A percentile compares a stretch with the other conserved stretches of the same genome.
phyloP scores from a whole-genome alignment of 2,329 filamentous ascomycete genomes.

The Botrytis fabae region DNA sequence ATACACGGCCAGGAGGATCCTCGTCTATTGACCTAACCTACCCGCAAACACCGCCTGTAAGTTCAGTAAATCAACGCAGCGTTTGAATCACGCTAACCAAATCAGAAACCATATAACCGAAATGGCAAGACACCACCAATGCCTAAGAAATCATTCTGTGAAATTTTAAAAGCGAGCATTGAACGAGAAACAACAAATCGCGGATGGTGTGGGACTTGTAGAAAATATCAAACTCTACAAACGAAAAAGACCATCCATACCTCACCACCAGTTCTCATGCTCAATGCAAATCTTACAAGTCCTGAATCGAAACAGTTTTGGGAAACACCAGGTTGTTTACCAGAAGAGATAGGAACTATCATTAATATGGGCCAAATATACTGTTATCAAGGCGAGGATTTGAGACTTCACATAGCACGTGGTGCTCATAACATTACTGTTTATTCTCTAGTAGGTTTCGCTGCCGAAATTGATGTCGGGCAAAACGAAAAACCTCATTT shows the following conservation, averaged over 20 bases:
- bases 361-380: slow-evolving; percentile 89
- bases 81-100: slow-evolving; percentile 25
- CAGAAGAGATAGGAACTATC: slow-evolving; percentile 90
- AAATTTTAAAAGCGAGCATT: slow-evolving; percentile 88
- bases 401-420: slow-evolving; percentile 76
- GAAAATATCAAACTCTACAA: slow-evolving; percentile 83
- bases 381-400: slow-evolving; percentile 90
- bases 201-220: slow-evolving; percentile 91
- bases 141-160: slow-evolving; percentile 72
- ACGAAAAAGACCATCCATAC: slow-evolving; percentile 82
- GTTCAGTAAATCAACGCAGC: slow-evolving; percentile 25
- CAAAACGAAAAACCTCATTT: slow-evolving; percentile 87
- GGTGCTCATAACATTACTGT: slow-evolving; percentile 80
- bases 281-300: slow-evolving; percentile 76
- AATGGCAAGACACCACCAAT: slow-evolving; percentile 54
- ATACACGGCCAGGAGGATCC: slow-evolving; percentile 73
- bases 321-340: slow-evolving; percentile 87
- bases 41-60: slow-evolving; percentile 48
- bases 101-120: slow-evolving; percentile 50
- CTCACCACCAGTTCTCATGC: slow-evolving; percentile 80
- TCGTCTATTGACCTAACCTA: slow-evolving; percentile 87
- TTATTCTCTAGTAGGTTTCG: slow-evolving; percentile 88
- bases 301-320: slow-evolving; percentile 78
- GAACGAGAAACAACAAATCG: slow-evolving; percentile 85
- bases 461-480: slow-evolving; percentile 84